Conservation (phyloP, 768 basidiomycete genomes). For the Pleurotus djamor region DNA sequence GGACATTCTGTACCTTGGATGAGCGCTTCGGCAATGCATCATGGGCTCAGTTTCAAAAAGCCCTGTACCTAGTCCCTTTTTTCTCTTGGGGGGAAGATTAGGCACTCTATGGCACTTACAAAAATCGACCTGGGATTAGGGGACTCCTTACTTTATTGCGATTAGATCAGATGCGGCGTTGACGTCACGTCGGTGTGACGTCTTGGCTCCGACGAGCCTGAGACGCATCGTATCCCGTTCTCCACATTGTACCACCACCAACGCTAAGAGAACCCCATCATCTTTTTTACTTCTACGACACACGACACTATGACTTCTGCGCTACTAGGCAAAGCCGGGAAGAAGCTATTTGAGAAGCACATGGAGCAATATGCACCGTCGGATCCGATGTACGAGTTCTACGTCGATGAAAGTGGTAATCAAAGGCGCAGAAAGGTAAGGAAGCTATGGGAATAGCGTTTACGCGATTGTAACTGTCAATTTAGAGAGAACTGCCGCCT, state of each 20-base stretch:
- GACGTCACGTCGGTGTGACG: background rate
- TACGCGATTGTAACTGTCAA: background rate
- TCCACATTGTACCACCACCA: too few relatives aligned
- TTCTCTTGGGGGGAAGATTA: too few relatives aligned
- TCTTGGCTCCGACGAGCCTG: background rate
- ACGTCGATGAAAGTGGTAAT: constrained; percentile 53
- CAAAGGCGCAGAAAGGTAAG: constrained; percentile 57
- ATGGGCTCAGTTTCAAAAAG: too few relatives aligned
- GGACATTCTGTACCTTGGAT: too few relatives aligned
- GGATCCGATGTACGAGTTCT: constrained; percentile 75
- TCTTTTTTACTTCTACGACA: background rate
- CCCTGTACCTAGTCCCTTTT: too few relatives aligned
- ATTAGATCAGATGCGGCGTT: too few relatives aligned
- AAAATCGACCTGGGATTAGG: too few relatives aligned
- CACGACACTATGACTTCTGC: constrained; percentile 20
- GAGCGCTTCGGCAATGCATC: too few relatives aligned
- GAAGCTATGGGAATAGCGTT: background rate
- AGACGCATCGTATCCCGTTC: too few relatives aligned
- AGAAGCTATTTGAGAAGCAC: constrained; percentile 61
- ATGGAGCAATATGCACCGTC: constrained; percentile 64
- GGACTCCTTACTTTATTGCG: too few relatives aligned
- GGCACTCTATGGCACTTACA: too few relatives aligned
- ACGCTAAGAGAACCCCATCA: background rate
- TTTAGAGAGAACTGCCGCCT: constrained; percentile 65
- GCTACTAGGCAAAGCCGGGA: constrained; percentile 44